Conservation (phyloP, 108 stramenopile genomes). For the Fragilaria radians region DNA sequence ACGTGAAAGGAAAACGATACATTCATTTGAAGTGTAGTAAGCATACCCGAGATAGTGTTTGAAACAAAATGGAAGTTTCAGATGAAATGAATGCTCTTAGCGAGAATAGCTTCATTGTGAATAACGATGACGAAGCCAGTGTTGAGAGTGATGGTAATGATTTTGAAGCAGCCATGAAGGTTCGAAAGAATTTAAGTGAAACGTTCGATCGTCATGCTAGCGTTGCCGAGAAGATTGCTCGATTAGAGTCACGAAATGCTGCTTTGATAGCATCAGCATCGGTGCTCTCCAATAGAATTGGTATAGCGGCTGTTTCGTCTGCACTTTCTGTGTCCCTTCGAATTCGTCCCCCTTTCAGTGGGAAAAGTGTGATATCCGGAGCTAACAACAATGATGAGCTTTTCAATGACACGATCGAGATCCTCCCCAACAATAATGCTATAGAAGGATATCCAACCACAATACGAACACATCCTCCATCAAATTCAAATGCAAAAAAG, state of each 20-base stretch:
- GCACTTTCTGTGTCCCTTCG: slow-evolving; percentile 54
- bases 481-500: slow-evolving; percentile 56
- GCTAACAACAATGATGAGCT: slow-evolving; percentile 13
- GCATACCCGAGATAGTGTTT: no score
- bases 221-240: slow-evolving; percentile 1
- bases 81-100: no score
- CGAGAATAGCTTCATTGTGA: no score
- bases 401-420: slow-evolving; percentile 43
- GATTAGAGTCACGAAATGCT: neutral
- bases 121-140: neutral
- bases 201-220: slow-evolving; percentile 18
- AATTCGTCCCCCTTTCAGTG: slow-evolving; percentile 37
- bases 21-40: no score
- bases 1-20: no score
- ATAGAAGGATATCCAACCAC: slow-evolving; percentile 31
- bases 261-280: neutral
- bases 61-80: no score
- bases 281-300: neutral
- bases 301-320: neutral
- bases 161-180: slow-evolving; percentile 4
- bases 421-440: slow-evolving; percentile 13
- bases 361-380: no score
- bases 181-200: slow-evolving; percentile 19
- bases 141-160: neutral
- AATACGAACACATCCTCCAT: slow-evolving; percentile 68